A percentile compares a stretch with the other conserved stretches of the same genome.
Evolutionary conservation across 768 basidiomycete species (phyloP).

Genomic region (Rhodotorula diobovata): DNA sequence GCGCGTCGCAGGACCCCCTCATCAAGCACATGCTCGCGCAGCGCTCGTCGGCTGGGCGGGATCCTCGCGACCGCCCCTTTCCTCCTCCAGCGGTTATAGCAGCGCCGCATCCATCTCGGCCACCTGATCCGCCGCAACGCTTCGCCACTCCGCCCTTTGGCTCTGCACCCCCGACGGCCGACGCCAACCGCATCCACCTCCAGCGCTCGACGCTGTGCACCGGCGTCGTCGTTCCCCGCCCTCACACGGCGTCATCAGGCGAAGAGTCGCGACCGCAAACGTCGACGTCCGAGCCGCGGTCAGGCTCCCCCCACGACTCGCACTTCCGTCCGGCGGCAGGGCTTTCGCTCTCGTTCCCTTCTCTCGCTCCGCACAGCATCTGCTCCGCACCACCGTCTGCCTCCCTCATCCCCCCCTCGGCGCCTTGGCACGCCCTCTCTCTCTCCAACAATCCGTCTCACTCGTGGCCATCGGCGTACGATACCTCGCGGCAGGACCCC

Average conservation of each 20-base stretch:
- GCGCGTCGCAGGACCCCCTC: slow-evolving; percentile 17
- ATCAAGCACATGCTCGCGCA: slow-evolving; percentile 27
- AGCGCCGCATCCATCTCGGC: background rate
- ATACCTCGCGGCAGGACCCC: background rate
- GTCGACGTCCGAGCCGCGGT: slow-evolving; percentile 16
- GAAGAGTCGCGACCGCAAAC: slow-evolving; percentile 10
- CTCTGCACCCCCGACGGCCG: background rate
- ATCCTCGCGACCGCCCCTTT: slow-evolving; percentile 13
- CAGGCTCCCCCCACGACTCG: slow-evolving; percentile 6
- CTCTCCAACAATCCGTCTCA: background rate
- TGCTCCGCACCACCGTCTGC: background rate
- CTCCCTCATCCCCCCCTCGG: background rate
- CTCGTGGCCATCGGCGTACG: background rate
- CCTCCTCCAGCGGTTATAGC: background rate
- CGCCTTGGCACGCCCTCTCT: background rate
- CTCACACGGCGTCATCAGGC: background rate
- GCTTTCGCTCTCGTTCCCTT: background rate
- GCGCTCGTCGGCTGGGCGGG: background rate
- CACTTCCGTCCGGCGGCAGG: background rate
- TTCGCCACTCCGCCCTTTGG: background rate
- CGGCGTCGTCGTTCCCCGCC: background rate
- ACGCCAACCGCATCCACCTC: background rate
- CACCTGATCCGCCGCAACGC: background rate
- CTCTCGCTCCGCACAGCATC: background rate
- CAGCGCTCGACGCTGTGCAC: background rate